A percentile compares a stretch with the other conserved stretches of the same genome.
Conservation (phyloP, 2,329 filamentous ascomycete species). For the Tolypocladium album region DNA sequence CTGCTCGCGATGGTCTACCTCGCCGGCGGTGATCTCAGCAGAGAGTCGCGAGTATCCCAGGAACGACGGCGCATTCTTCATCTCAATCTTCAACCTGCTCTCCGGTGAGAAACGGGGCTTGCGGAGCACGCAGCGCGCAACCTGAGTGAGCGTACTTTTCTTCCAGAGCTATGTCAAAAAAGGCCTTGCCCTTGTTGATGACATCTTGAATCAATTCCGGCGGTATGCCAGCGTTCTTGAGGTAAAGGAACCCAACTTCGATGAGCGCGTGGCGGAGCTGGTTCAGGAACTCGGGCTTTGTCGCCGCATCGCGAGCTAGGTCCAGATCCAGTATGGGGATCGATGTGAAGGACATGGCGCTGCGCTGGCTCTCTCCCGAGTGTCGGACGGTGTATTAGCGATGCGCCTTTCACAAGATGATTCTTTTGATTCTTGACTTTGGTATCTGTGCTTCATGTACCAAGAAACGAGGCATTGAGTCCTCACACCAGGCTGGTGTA, state of each 20-base stretch:
- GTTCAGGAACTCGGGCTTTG: slow-evolving; percentile 62
- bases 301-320: slow-evolving; percentile 47
- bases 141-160: slow-evolving; percentile 50
- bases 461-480: background rate
- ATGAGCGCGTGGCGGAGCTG: slow-evolving; percentile 66
- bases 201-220: slow-evolving; percentile 55
- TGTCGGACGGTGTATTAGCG: background rate
- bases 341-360: slow-evolving; percentile 57
- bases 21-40: slow-evolving; percentile 62
- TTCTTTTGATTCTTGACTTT: background rate
- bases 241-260: slow-evolving; percentile 81
- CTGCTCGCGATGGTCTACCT: slow-evolving; percentile 73
- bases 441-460: background rate
- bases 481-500: background rate
- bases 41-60: slow-evolving; percentile 57
- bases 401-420: background rate
- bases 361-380: background rate
- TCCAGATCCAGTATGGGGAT: slow-evolving; percentile 72
- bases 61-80: slow-evolving; percentile 65
- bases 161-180: slow-evolving; percentile 65
- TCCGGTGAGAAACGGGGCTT: background rate
- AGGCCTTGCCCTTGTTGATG: slow-evolving; percentile 55
- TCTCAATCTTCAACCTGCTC: slow-evolving; percentile 52
- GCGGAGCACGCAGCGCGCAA: background rate
- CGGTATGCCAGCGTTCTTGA: slow-evolving; percentile 68